Conservation (phyloP, 2,329 filamentous ascomycete species). For the Cladosporium sp. region DNA sequence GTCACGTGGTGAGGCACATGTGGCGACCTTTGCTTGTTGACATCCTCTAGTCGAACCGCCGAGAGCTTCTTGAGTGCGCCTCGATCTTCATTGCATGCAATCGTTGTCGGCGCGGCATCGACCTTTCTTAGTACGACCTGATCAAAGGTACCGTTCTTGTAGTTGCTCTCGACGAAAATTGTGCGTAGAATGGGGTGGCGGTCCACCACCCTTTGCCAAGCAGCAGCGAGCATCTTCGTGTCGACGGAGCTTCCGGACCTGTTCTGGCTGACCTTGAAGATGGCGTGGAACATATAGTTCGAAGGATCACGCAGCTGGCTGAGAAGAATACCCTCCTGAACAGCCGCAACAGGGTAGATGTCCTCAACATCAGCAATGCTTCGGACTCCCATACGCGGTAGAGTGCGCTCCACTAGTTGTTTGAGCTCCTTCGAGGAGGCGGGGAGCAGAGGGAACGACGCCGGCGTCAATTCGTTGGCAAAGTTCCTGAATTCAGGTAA, state of each 20-base stretch:
- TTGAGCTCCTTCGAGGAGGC: slow-evolving; percentile 15
- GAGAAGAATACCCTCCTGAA: slow-evolving; percentile 20
- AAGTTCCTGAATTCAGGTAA: slow-evolving; percentile 13
- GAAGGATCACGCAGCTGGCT: slow-evolving; percentile 17
- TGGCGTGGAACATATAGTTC: slow-evolving; percentile 19
- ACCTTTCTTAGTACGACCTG: slow-evolving; percentile 15
- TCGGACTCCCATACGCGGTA: slow-evolving; percentile 8
- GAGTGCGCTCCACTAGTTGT: slow-evolving; percentile 11
- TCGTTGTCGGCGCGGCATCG: slow-evolving; percentile 7
- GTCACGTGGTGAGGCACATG: slow-evolving; percentile 16
- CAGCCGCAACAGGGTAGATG: slow-evolving; percentile 18
- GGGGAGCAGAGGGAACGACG: slow-evolving; percentile 1
- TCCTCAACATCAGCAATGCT: slow-evolving; percentile 9
- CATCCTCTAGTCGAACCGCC: slow-evolving; percentile 40
- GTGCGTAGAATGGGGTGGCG: slow-evolving; percentile 42
- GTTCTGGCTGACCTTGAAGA: slow-evolving; percentile 18
- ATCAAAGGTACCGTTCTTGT: slow-evolving; percentile 15
- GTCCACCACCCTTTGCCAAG: slow-evolving; percentile 39
- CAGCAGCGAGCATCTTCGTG: slow-evolving; percentile 35
- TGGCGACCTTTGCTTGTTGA: slow-evolving; percentile 41
- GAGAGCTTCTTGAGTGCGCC: background rate
- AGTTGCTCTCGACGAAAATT: slow-evolving; percentile 32
- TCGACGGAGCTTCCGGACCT: slow-evolving; percentile 26
- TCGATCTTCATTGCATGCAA: slow-evolving; percentile 8
- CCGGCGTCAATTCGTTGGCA: slow-evolving; percentile 11